Evolutionary conservation across 352 stramenopile genomes (phyloP).

Genomic region (Phytopythium ostracodes): DNA sequence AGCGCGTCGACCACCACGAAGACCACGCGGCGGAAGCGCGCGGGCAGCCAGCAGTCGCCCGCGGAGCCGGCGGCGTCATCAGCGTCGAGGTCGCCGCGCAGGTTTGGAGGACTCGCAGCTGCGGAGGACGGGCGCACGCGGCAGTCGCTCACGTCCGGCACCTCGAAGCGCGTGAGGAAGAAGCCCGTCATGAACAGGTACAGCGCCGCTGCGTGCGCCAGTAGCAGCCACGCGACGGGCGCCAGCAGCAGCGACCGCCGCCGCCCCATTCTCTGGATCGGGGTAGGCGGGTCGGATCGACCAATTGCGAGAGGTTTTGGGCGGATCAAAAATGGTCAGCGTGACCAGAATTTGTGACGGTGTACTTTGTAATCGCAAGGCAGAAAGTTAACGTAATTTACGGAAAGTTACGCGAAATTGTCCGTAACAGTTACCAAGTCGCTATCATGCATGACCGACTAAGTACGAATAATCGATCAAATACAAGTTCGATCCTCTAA

Average conservation of each 20-base stretch:
- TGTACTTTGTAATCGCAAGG: too few species aligned
- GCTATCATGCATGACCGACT: too few species aligned
- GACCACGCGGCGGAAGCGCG: constrained; percentile 79
- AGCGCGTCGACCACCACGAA: constrained; percentile 97
- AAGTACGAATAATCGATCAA: too few species aligned
- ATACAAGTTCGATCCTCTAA: too few species aligned
- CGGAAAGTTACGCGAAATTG: too few species aligned
- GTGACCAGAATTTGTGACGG: too few species aligned
- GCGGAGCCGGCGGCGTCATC: constrained; percentile 3
- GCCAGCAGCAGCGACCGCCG: constrained; percentile 5
- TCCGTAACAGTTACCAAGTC: too few species aligned
- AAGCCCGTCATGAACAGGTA: constrained; percentile 86
- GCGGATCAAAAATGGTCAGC: neutral
- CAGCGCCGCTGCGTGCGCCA: constrained; percentile 46
- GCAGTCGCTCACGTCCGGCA: constrained; percentile 66
- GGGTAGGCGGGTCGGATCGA: neutral
- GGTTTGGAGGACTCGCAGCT: neutral
- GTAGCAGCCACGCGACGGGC: constrained; percentile 30
- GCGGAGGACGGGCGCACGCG: constrained; percentile 18
- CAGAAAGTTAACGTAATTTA: too few species aligned
- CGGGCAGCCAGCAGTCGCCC: constrained; percentile 68
- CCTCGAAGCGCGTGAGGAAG: constrained; percentile 88
- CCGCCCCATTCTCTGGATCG: neutral
- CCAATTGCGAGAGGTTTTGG: neutral
- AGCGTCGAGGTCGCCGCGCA: constrained; percentile 2